phyloP scores from a whole-genome alignment of 163 green algal genomes.

The Scenedesmus sp. region DNA sequence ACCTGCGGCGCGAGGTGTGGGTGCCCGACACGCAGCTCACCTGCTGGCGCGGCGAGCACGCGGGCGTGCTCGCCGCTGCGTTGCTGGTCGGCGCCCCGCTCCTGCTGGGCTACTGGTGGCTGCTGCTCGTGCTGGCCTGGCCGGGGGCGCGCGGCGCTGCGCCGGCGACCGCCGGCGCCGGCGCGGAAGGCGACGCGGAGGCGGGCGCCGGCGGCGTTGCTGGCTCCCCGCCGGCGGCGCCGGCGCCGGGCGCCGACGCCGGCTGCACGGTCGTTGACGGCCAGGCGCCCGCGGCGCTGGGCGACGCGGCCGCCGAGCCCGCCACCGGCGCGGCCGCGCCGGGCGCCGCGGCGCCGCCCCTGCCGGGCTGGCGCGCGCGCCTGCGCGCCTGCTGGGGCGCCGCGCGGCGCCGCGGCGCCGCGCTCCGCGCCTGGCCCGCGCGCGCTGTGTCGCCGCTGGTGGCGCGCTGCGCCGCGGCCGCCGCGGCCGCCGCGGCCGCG shows the following conservation, averaged over 20 bases:
- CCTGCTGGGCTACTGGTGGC: not conserved
- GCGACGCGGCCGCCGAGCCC: too few relatives aligned
- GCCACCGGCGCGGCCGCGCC: not conserved
- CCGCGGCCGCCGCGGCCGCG: too few relatives aligned
- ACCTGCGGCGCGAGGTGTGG: not conserved
- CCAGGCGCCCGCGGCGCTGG: too few relatives aligned
- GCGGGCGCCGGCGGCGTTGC: not conserved
- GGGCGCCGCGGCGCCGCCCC: not conserved
- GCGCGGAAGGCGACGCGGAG: not conserved
- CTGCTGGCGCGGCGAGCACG: not conserved
- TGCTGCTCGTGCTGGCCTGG: not conserved
- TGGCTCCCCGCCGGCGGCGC: not conserved
- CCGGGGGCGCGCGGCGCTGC: not conserved
- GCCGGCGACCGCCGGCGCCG: not conserved
- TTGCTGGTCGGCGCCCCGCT: not conserved
- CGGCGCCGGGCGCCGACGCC: not conserved
- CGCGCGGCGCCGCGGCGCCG: not conserved
- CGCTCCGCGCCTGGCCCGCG: not conserved
- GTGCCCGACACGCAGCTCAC: conserved; percentile 5
- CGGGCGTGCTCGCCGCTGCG: not conserved
- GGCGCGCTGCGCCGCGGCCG: too few relatives aligned
- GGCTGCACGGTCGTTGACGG: too few relatives aligned
- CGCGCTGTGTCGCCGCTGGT: not conserved
- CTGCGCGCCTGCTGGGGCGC: not conserved
- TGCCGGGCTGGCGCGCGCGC: not conserved